Conservation (phyloP, 2,329 filamentous ascomycete genomes). For the Neonectria faginata region DNA sequence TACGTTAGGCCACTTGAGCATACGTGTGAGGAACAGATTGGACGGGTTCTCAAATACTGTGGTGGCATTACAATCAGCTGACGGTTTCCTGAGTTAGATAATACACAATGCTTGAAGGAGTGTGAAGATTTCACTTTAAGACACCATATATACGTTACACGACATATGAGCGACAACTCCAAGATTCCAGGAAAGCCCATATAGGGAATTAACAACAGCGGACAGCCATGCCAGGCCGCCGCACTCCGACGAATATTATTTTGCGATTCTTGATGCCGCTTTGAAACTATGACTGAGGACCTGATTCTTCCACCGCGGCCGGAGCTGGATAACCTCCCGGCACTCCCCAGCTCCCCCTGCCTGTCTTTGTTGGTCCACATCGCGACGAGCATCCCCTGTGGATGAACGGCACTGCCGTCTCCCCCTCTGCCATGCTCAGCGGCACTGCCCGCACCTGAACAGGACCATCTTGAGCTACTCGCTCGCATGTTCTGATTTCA, state of each 20-base stretch:
- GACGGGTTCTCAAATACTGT: background rate
- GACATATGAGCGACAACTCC: background rate
- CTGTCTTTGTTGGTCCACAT: slow-evolving; percentile 53
- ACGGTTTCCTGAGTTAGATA: background rate
- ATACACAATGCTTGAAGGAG: background rate
- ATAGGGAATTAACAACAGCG: background rate
- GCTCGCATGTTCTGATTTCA: slow-evolving; percentile 49
- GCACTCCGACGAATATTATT: background rate
- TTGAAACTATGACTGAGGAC: slow-evolving; percentile 19
- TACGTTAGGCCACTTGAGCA: background rate
- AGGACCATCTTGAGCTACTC: slow-evolving; percentile 13
- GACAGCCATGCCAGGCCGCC: background rate
- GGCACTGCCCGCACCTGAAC: slow-evolving; percentile 36
- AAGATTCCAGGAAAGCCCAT: background rate
- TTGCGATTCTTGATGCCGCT: slow-evolving; percentile 13
- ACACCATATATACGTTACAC: background rate
- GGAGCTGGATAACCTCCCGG: slow-evolving; percentile 34
- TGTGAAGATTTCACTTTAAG: background rate
- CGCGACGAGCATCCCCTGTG: slow-evolving; percentile 63
- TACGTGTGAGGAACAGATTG: background rate
- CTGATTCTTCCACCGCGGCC: slow-evolving; percentile 17
- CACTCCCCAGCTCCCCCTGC: slow-evolving; percentile 37
- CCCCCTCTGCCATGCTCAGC: slow-evolving; percentile 49
- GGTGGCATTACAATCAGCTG: background rate
- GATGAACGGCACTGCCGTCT: slow-evolving; percentile 59